These are phyloP conservation scores for Sextonia rubra DNA, from an alignment of 164 flowering plant species.

Conservation along the genomic window DNA sequence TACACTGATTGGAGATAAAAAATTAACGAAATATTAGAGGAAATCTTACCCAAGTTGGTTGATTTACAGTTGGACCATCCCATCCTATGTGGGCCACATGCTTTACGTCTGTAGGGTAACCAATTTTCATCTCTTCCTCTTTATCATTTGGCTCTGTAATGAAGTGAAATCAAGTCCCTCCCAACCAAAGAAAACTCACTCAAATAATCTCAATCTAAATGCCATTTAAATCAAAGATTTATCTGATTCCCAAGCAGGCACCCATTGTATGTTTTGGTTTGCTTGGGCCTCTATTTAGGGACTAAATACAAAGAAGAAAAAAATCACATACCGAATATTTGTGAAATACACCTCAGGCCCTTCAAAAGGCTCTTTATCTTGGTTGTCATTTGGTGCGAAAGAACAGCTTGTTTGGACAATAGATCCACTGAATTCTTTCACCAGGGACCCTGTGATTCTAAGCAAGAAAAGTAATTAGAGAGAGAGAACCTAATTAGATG, in stretches of 20 bases:
- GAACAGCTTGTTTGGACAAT: not conserved
- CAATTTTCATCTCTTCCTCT: conserved; percentile 72
- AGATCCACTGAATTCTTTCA: not conserved
- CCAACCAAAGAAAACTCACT: not conserved
- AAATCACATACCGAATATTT: conserved; percentile 61
- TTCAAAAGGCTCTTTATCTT: conserved; percentile 79
- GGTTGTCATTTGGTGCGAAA: conserved; percentile 18
- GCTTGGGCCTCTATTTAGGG: too few species aligned
- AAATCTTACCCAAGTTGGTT: conserved; percentile 70
- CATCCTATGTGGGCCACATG: conserved; percentile 91
- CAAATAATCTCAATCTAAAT: not conserved
- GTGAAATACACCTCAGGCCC: conserved; percentile 78
- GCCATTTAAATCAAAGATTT: not conserved
- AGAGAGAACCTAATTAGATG: too few species aligned
- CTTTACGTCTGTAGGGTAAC: conserved; percentile 80
- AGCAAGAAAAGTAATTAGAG: not conserved
- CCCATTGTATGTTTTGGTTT: too few species aligned
- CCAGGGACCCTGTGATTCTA: not conserved
- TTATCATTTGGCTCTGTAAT: conserved; percentile 27
- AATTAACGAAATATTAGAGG: not conserved
- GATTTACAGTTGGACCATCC: conserved; percentile 57
- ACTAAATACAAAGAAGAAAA: not conserved
- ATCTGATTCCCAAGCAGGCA: too few species aligned
- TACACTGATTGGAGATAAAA: not conserved
- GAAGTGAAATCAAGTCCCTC: not conserved